These are phyloP conservation scores for Circinella umbellata DNA, from an alignment of 371 early-diverging fungal genomes.

Conservation along the genomic window DNA sequence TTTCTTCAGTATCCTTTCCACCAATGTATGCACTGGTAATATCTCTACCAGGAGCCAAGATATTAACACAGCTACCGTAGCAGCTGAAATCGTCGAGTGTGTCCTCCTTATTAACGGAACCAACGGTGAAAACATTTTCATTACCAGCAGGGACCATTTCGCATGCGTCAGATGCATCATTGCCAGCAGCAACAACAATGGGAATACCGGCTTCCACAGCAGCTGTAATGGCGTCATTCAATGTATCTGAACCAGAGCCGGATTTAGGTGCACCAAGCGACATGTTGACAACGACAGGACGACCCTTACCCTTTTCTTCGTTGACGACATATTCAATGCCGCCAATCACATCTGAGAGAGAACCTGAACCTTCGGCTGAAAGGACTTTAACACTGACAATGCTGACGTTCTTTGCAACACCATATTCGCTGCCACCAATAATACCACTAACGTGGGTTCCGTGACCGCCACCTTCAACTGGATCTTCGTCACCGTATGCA, in stretches of 20 bases:
- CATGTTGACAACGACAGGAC: conserved; percentile 61
- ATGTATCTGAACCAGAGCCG: conserved; percentile 18
- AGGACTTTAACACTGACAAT: conserved; percentile 90
- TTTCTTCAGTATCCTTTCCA: conserved; percentile 36
- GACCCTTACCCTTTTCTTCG: conserved; percentile 35
- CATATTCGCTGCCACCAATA: conserved; percentile 76
- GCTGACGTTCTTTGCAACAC: conserved; percentile 88
- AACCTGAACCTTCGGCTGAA: conserved; percentile 64
- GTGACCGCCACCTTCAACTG: conserved; percentile 23
- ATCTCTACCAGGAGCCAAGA: conserved; percentile 61
- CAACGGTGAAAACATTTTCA: conserved; percentile 69
- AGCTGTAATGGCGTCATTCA: conserved; percentile 49
- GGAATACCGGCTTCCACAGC: conserved; percentile 56
- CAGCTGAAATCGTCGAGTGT: conserved; percentile 51
- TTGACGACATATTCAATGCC: conserved; percentile 73
- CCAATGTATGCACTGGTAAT: conserved; percentile 47
- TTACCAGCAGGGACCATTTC: conserved; percentile 68
- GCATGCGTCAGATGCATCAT: conserved; percentile 69
- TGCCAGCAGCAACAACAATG: conserved; percentile 83
- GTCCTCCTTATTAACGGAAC: conserved; percentile 60
- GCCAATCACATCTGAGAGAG: conserved; percentile 66
- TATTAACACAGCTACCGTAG: conserved; percentile 65
- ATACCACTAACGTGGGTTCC: conserved; percentile 83
- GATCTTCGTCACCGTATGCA: conserved; percentile 58
- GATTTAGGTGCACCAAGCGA: conserved; percentile 50